Evolutionary conservation across 192 early-diverging fungal species (phyloP).

Genomic region (Backusella tuberculispora): DNA sequence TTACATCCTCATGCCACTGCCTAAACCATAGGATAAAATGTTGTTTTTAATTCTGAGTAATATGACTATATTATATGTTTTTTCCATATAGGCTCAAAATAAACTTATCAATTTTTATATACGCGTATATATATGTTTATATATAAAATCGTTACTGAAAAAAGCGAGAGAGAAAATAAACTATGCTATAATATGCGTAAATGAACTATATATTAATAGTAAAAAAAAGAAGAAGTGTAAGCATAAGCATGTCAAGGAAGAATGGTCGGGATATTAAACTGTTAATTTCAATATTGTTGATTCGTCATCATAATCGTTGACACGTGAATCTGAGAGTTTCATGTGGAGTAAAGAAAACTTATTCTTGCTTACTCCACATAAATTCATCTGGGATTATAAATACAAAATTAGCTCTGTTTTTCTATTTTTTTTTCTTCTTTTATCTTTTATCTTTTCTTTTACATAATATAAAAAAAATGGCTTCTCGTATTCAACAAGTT

Average conservation of each 20-base stretch:
- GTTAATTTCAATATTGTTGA: background rate
- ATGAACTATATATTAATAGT: too few relatives aligned
- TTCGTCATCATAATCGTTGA: constrained; percentile 10
- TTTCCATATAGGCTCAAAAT: too few relatives aligned
- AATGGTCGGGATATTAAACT: background rate
- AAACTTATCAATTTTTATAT: too few relatives aligned
- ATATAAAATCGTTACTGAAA: too few relatives aligned
- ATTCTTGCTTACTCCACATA: constrained; percentile 22
- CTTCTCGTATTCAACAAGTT: constrained; percentile 59
- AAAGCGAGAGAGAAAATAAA: too few relatives aligned
- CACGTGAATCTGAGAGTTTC: constrained; percentile 14
- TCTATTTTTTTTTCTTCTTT: background rate
- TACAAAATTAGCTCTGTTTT: background rate
- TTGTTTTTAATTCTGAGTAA: too few relatives aligned
- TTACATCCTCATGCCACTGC: too few relatives aligned
- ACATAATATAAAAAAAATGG: constrained; percentile 44
- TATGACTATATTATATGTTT: too few relatives aligned
- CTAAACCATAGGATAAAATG: too few relatives aligned
- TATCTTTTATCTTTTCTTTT: background rate
- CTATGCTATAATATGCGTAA: too few relatives aligned
- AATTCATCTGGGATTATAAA: background rate
- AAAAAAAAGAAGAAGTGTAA: background rate
- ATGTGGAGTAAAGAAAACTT: background rate
- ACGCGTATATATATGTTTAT: too few relatives aligned
- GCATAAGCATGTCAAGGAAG: background rate